Conservation (phyloP, 768 basidiomycete species). For the Grammothele lineata region DNA sequence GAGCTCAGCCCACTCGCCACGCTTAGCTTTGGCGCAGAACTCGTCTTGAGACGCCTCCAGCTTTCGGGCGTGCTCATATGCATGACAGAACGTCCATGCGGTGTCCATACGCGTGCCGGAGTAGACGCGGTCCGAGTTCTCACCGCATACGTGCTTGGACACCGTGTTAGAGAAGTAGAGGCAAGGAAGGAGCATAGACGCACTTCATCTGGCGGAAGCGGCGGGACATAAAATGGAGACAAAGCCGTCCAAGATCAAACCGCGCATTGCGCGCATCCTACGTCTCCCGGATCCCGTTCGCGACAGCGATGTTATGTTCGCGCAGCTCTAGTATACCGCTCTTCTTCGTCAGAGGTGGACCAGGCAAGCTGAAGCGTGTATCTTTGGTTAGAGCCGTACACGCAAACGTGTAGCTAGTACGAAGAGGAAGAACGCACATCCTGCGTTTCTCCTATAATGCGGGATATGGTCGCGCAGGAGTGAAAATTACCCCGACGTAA, state of each 20-base stretch:
- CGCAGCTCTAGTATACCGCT: conserved; percentile 58
- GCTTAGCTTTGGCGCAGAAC: conserved; percentile 50
- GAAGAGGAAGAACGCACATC: conserved; percentile 57
- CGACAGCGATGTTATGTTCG: conserved; percentile 65
- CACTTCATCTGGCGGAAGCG: conserved; percentile 80
- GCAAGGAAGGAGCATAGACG: conserved; percentile 12
- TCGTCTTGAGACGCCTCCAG: conserved; percentile 66
- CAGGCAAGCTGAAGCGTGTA: conserved; percentile 45
- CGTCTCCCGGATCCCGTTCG: conserved; percentile 58
- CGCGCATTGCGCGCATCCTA: conserved; percentile 76
- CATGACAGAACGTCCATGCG: conserved; percentile 62
- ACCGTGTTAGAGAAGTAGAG: background rate
- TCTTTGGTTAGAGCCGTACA: too few species aligned
- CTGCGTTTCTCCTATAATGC: conserved; percentile 58
- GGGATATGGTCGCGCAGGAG: conserved; percentile 60
- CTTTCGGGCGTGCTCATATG: conserved; percentile 65
- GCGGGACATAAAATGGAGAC: conserved; percentile 19
- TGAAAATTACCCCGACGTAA: conserved; percentile 65
- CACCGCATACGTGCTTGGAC: conserved; percentile 30
- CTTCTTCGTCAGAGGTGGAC: conserved; percentile 62
- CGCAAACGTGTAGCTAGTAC: too few species aligned
- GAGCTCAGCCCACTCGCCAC: conserved; percentile 44
- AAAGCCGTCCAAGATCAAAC: conserved; percentile 78
- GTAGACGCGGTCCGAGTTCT: conserved; percentile 42
- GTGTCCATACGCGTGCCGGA: conserved; percentile 55